phyloP scores from a whole-genome alignment of 2,329 filamentous ascomycete genomes.

The Metarhizium album region DNA sequence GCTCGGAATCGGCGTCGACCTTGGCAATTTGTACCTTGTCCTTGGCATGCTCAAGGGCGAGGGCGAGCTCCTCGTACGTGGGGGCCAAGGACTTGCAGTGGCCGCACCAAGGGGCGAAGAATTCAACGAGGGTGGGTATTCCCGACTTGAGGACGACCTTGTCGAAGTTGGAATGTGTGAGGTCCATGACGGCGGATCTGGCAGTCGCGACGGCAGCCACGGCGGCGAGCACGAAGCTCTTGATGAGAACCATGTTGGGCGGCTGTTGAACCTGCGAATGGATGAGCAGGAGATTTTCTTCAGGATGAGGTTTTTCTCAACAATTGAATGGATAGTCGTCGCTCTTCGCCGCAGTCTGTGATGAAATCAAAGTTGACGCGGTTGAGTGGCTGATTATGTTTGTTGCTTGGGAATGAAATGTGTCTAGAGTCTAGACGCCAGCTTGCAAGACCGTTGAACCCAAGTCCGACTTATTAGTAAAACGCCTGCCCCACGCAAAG shows the following conservation, averaged over 20 bases:
- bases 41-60: conserved; percentile 59
- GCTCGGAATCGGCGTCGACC: conserved; percentile 88
- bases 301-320: background rate
- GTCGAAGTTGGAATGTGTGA: conserved; percentile 88
- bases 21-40: conserved; percentile 80
- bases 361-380: background rate
- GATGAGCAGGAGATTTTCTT: background rate
- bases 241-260: conserved; percentile 43
- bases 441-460: conserved; percentile 14
- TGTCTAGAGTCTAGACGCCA: conserved; percentile 20
- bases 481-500: conserved; percentile 2
- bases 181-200: conserved; percentile 78
- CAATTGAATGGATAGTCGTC: background rate
- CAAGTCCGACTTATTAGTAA: background rate
- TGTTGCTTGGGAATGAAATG: conserved; percentile 11
- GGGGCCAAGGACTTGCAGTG: conserved; percentile 98
- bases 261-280: conserved; percentile 1
- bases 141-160: conserved; percentile 77
- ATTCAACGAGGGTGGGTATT: conserved; percentile 93
- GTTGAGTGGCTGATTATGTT: background rate
- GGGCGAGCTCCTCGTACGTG: conserved; percentile 82
- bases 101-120: conserved; percentile 97
- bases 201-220: conserved; percentile 48
- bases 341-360: background rate
- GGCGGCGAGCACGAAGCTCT: conserved; percentile 48